Evolutionary conservation across 1,284 basidiomycete species (phyloP), one percentile per base, ranked within the genome.

Genomic region (Mrakiaceae sp.): DNA sequence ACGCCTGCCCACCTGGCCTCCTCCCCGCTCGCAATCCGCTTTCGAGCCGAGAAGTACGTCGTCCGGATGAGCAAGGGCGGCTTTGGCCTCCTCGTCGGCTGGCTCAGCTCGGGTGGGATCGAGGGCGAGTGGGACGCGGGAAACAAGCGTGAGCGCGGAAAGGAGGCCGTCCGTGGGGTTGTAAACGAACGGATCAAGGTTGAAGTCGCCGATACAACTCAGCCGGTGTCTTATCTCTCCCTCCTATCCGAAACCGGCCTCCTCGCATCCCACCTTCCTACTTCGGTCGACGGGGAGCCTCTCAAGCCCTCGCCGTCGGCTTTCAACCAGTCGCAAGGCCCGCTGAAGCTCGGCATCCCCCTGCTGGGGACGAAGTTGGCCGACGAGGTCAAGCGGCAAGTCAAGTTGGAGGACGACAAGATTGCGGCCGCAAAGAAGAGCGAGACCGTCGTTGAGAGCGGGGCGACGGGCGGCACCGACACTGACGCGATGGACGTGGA

Each of bases 101-200:
- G 96, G 96, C 78, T 99, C 63, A 96, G 91, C 44, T 90, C 94
- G 71, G 85, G 87, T 1, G 78, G 86, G 43, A 87, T 93, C 44
- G 82, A 84, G 66, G 87, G 89, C 8, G 85, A 87, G 59, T 88
- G 91, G 16, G 89, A 90, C 63, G 70, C 76, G 69, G 81, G 86
- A 40, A 71, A 75, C 14, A 74, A 74, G 46, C 80, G 87, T 67
- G 87, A 88, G 47, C 78, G 89, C 71, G 82, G 89, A 63, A 70
- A 75, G 77, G 71, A 81, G 67, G 85, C 90, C 8, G 87, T 98
- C 67, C 87, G 97, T 83, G 84, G 87, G 58, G 91, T 98, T 56
- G 87, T 98, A 62, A 96, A 97, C 75, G 93, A 93, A 74, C 86
- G 93, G 70, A 81, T 98, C 57, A 84, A 86, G 56, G 88, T 99